phyloP scores from a whole-genome alignment of 441 rosid genomes.

The Pelargonium cotyledonis region DNA sequence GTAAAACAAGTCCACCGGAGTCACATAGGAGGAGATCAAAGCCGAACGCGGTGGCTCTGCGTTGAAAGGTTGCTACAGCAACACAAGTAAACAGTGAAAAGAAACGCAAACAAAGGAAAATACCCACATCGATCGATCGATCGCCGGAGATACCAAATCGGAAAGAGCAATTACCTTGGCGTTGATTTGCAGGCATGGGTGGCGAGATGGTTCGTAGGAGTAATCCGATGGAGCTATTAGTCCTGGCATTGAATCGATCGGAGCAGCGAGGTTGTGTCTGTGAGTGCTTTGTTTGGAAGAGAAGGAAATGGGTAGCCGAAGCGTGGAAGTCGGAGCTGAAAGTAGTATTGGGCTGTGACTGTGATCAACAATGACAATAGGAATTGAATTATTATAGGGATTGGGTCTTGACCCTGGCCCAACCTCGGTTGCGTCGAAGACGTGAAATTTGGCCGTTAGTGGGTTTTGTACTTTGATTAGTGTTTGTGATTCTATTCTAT shows the following conservation, averaged over 20 bases:
- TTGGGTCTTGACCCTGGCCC: no score
- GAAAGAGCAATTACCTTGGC: constrained; percentile 39
- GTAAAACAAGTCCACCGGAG: constrained; percentile 84
- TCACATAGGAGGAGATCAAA: constrained; percentile 60
- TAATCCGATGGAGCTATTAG: constrained; percentile 67
- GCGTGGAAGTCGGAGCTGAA: no score
- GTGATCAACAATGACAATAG: no score
- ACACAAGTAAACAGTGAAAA: constrained; percentile 8
- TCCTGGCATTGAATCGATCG: constrained; percentile 56
- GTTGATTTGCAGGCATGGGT: constrained; percentile 66
- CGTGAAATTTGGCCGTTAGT: no score
- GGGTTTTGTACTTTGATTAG: no score
- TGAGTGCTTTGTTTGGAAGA: no score
- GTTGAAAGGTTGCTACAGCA: constrained; percentile 77
- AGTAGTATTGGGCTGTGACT: no score
- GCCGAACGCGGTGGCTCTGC: constrained; percentile 87
- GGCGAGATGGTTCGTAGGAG: constrained; percentile 69
- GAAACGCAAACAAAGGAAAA: background rate
- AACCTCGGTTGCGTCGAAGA: no score
- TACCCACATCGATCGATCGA: background rate
- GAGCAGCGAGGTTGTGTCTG: no score
- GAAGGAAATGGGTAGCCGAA: no score
- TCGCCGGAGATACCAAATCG: background rate
- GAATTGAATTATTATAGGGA: no score
- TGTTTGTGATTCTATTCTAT: no score